Evolutionary conservation across 2,329 filamentous ascomycete genomes (phyloP).

Genomic region (Aureobasidium sp.): DNA sequence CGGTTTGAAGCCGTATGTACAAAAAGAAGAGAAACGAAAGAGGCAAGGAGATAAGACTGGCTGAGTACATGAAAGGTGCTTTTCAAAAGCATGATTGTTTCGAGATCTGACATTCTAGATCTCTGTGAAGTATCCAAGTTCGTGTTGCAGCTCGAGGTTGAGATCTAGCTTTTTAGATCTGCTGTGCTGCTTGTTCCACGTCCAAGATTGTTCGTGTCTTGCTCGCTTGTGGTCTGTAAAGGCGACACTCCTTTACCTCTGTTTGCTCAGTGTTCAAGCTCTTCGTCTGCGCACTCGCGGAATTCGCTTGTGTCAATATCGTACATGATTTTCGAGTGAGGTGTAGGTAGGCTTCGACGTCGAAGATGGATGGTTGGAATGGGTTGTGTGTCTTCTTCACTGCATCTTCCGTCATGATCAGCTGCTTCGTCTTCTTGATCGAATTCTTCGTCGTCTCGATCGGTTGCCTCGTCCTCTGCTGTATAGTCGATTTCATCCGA

Average conservation of each 20-base stretch:
- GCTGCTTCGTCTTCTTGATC: not conserved
- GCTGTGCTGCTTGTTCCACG: not conserved
- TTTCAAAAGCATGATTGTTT: not conserved
- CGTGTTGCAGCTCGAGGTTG: not conserved
- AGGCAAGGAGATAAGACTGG: not conserved
- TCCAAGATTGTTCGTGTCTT: not conserved
- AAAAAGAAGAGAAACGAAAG: not conserved
- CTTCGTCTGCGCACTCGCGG: not conserved
- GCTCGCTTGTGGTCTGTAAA: not conserved
- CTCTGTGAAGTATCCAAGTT: not conserved
- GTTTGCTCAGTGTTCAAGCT: not conserved
- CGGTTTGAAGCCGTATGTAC: not conserved
- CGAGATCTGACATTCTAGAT: not conserved
- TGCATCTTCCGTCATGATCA: too few species aligned
- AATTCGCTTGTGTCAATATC: not conserved
- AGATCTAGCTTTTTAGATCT: not conserved
- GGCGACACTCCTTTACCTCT: not conserved
- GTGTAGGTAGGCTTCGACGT: not conserved
- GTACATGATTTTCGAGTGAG: not conserved
- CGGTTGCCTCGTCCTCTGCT: not conserved
- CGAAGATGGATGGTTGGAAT: not conserved
- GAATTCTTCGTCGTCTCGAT: not conserved
- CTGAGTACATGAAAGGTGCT: not conserved
- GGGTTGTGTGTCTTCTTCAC: too few species aligned
- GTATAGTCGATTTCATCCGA: not conserved